Conservation (phyloP, 108 stramenopile species). For the Pelagomonas calceolata region DNA sequence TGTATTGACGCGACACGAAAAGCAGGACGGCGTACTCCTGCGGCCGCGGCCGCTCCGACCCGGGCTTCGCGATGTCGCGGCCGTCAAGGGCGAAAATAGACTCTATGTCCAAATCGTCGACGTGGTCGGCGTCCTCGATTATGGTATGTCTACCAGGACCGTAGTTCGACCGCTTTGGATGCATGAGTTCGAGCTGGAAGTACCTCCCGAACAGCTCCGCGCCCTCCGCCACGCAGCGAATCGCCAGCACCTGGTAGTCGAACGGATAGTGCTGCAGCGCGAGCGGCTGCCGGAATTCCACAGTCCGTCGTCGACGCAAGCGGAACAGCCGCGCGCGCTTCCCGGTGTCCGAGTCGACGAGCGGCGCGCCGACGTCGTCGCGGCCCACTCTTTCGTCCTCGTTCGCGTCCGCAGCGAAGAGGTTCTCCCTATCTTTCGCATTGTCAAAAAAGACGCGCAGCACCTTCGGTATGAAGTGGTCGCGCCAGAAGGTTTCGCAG, state of each 20-base stretch:
- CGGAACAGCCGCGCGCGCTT: neutral
- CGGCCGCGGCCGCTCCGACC: neutral
- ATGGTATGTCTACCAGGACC: neutral
- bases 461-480: neutral
- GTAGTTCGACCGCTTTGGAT: neutral
- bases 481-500: neutral
- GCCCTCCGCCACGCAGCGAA: neutral
- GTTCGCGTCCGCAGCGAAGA: neutral
- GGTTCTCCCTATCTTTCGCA: neutral
- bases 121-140: neutral
- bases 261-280: neutral
- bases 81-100: neutral
- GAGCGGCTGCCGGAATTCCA: neutral
- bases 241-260: neutral
- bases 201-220: neutral
- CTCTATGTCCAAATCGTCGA: neutral
- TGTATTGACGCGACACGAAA: neutral
- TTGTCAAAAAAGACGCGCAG: neutral
- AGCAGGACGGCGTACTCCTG: neutral
- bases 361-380: neutral
- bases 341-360: neutral
- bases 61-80: neutral
- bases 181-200: neutral
- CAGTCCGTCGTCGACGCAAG: neutral
- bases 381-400: neutral